Conservation (phyloP, 192 early-diverging fungal genomes). For the Backusella macrospora region DNA sequence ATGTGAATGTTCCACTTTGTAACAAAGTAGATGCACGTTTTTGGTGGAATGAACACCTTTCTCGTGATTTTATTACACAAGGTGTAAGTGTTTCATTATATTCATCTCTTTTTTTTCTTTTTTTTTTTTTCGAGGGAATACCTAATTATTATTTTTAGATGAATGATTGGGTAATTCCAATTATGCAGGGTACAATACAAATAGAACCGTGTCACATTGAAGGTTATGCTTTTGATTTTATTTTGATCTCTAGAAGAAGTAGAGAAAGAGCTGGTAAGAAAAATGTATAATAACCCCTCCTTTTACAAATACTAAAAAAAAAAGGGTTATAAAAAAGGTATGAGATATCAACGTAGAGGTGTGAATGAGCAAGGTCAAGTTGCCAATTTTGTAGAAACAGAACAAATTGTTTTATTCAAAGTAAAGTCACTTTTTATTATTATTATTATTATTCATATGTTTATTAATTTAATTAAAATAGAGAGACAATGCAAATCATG, state of each 20-base stretch:
- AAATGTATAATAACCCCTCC: too few relatives aligned
- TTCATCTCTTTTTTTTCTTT: too few relatives aligned
- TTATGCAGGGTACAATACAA: slow-evolving; percentile 75
- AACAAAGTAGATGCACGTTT: slow-evolving; percentile 46
- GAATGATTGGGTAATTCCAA: slow-evolving; percentile 56
- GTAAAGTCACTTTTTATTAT: too few relatives aligned
- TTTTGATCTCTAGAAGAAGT: slow-evolving; percentile 71
- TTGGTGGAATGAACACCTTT: slow-evolving; percentile 65
- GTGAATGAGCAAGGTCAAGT: slow-evolving; percentile 84
- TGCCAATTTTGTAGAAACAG: slow-evolving; percentile 97
- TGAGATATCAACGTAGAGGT: slow-evolving; percentile 90
- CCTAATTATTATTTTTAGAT: too few relatives aligned
- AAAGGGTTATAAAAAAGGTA: too few relatives aligned
- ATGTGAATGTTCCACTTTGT: not conserved
- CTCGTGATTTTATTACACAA: slow-evolving; percentile 43
- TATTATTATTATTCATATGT: too few relatives aligned
- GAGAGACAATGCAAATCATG: slow-evolving; percentile 50
- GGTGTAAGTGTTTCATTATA: slow-evolving; percentile 47
- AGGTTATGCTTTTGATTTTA: slow-evolving; percentile 62
- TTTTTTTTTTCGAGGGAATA: too few relatives aligned
- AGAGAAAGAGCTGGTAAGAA: slow-evolving; percentile 57
- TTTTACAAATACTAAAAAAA: too few relatives aligned
- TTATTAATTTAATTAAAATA: too few relatives aligned
- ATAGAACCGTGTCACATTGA: slow-evolving; percentile 64
- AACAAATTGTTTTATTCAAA: slow-evolving; percentile 82